Base-by-base conservation (phyloP, 768 basidiomycete species). In the Tylopilus plumbeoviolaceoides region DNA sequence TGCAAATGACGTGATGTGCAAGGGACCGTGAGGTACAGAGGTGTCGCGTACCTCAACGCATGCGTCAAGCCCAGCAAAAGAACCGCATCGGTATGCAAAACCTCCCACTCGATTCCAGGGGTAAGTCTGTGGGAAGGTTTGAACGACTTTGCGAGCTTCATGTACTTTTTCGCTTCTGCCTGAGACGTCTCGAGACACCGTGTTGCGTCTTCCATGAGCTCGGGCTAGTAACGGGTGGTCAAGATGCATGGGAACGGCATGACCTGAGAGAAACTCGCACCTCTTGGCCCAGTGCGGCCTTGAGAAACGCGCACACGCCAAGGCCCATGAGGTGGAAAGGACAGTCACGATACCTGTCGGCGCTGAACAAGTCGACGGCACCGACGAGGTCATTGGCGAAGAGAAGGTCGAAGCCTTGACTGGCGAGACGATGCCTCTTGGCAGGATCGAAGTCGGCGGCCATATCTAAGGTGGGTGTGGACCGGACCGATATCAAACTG, bases 261-360 rank as follows among this genome's bases (percentile, higher is more conserved):
- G 11, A n/a, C 21, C 41, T 33, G 4, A 5, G 7, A 8, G 0
- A 18, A 20, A 33, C 23, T 5, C 7, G 12, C 35, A 84, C 85
- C 78, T 91, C 89, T 82, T 90, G 82, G n/a, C 87, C 86, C 14
- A 91, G 70, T 1, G 85, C 87, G 0, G 88, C 90, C 65, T 89
- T 84, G 41, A 91, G 71, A 59, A 91, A 91, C 1, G 81, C 79
- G 53, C 83, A 84, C 0, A 85, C 82, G 15, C 88, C 89, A 0
- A 81, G 71, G 1, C 89, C 89, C 53, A 91, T 74, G 18, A 80
- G 73, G 66, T 91, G 89, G 61, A 89, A 86, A 0, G 89, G 82
- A 36, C 85, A 84, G 33, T 80, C 75, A 9, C 69, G 63, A 23
- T 48, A 28, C 1, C 10, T 2, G 25, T 60, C 48, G 5, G 44